phyloP scores from a whole-genome alignment of 371 early-diverging fungal species.

The Capniomyces stellatus region DNA sequence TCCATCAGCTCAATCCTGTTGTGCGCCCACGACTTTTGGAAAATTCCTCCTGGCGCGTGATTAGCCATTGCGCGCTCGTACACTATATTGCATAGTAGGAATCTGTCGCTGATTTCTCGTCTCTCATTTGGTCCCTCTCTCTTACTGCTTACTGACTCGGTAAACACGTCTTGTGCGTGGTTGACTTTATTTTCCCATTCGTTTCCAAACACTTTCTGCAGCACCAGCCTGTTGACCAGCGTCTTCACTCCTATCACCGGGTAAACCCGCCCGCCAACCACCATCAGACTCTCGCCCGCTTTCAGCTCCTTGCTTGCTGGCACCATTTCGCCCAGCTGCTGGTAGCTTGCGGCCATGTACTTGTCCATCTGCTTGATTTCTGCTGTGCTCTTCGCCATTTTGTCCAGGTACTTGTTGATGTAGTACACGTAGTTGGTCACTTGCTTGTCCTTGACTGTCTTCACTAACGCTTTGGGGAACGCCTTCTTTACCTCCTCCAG shows the following conservation, averaged over 20 bases:
- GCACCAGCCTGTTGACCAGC: conserved; percentile 5
- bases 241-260: conserved; percentile 5
- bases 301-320: no score
- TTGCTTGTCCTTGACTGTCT: no score
- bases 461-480: no score
- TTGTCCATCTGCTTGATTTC: no score
- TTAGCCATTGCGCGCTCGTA: neutral
- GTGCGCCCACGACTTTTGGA: neutral
- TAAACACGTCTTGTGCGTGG: conserved; percentile 4
- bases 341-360: no score
- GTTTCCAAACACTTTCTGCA: conserved; percentile 10
- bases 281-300: conserved; percentile 4
- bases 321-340: no score
- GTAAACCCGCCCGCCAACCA: conserved; percentile 16
- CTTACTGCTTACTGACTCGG: neutral
- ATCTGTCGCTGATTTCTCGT: neutral
- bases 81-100: neutral
- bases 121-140: neutral
- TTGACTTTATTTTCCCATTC: conserved; percentile 14
- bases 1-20: neutral
- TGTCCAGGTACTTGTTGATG: no score
- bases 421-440: no score
- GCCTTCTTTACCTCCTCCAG: no score
- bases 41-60: neutral
- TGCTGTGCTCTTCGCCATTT: no score